Conservation (phyloP, 1,284 basidiomycete species). For the Inonotus obliquus region DNA sequence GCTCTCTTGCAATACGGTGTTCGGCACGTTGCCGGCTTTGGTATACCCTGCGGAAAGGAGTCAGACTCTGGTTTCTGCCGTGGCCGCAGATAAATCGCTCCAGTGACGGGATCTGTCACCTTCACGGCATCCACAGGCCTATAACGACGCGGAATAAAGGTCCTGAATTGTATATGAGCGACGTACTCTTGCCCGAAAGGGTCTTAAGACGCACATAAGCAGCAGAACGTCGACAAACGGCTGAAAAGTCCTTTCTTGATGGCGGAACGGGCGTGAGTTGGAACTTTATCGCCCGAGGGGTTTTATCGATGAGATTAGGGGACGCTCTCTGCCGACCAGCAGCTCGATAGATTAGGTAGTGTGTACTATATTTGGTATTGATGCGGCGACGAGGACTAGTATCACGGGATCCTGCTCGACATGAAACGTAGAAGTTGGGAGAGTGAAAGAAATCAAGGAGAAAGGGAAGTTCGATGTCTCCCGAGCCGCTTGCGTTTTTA, state of each 20-base stretch:
- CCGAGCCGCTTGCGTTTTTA: background rate
- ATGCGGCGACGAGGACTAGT: background rate
- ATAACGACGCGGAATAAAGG: slow-evolving; percentile 7
- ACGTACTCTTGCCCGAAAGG: background rate
- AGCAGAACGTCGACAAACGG: background rate
- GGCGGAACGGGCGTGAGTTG: background rate
- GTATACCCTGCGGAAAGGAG: background rate
- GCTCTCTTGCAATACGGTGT: slow-evolving; percentile 2
- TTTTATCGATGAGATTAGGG: background rate
- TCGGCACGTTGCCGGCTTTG: slow-evolving; percentile 4
- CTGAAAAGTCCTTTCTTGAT: background rate
- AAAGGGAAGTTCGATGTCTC: background rate
- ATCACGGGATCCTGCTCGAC: background rate
- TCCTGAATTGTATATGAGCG: background rate
- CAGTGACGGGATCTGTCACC: slow-evolving; percentile 10
- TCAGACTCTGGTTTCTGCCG: background rate
- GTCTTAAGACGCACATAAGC: slow-evolving; percentile 1
- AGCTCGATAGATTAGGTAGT: background rate
- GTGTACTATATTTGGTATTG: background rate
- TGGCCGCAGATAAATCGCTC: slow-evolving; percentile 7
- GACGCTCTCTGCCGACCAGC: background rate
- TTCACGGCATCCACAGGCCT: background rate
- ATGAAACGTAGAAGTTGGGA: background rate
- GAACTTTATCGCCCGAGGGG: background rate
- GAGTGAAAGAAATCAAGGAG: background rate